Evolutionary conservation across 2,329 filamentous ascomycete genomes (phyloP), one percentile per base, ranked within the genome.

Genomic region (Xylaria sp.): DNA sequence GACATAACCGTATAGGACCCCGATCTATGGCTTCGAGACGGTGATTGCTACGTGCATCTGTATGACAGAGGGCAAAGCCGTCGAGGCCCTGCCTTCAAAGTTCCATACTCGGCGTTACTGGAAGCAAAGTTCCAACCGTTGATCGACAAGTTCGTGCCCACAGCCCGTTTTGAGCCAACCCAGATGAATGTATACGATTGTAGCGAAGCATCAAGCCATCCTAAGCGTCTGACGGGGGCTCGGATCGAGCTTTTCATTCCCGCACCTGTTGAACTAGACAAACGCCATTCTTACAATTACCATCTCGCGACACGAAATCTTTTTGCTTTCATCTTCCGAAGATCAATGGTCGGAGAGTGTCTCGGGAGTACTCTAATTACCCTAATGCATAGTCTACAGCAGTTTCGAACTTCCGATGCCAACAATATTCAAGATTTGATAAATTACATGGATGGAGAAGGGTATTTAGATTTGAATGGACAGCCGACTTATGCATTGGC

Each of bases 281-380:
- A 85, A 71, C 82, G 85, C 4, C 84, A 89, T 68, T 81, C 86
- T 0, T 87, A 89, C 72, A 79, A 83, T 44, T 91, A 91, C 77
- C 90, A 93, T 73, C 76, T 93, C 5, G 87, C 89, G 1, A 92
- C 88, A 3, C 86, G 92, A 15, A 95, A 95, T 75, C 88, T 93
- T 73, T 90, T 94, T 67, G 92, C 92, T 3, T 94, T 90, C 83
- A 78, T 92, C 1, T 86, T 88, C 65, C 83, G 87, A 3, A 86
- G 86, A 68, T 88, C 92, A 0, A 77, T 94, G 40, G 92, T 93
- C 1, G 92, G 92, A 6, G 81, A 85, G 42, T 85, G 87, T 62
- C 84, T 96, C 20, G 91, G 92, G 1, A 80, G 80, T 23, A 85
- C 91, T 0, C 80, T 94, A 10, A 85, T 91, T 15, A 83, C 84